Percentiles rank a stretch among this genome's conserved stretches.
Conservation (phyloP, 768 basidiomycete genomes). For the Trametes maxima region DNA sequence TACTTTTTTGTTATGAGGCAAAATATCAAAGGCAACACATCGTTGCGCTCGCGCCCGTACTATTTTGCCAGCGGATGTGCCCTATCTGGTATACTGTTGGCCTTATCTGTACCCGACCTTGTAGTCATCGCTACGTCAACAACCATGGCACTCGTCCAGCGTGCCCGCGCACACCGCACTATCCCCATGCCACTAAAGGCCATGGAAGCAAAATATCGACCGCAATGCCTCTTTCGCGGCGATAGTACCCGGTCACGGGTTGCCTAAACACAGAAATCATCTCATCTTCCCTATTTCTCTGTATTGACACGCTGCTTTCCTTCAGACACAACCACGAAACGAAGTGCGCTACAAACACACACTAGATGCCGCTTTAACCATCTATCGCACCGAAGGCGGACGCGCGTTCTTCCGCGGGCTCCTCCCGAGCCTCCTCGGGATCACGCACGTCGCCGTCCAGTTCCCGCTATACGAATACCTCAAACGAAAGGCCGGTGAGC, state of each 20-base stretch:
- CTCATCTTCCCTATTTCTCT: not conserved
- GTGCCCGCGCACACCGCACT: no score
- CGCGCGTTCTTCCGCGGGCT: slow-evolving; percentile 94
- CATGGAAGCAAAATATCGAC: no score
- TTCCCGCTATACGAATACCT: slow-evolving; percentile 96
- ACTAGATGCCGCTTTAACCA: slow-evolving; percentile 83
- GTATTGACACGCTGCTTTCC: not conserved
- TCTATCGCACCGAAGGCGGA: slow-evolving; percentile 86
- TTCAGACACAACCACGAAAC: slow-evolving; percentile 78
- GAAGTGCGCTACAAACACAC: slow-evolving; percentile 88
- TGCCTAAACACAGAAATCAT: no score
- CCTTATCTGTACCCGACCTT: not conserved
- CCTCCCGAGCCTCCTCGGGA: slow-evolving; percentile 90
- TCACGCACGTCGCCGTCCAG: slow-evolving; percentile 94
- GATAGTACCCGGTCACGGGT: no score
- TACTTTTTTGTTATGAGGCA: no score
- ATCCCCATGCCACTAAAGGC: no score
- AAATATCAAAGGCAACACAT: not conserved
- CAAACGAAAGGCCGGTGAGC: slow-evolving; percentile 84
- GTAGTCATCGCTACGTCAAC: no score
- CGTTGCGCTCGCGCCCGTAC: not conserved
- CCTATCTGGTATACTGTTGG: not conserved
- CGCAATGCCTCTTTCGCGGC: no score
- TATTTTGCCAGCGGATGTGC: not conserved
- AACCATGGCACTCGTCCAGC: no score